Percentiles rank a stretch among this genome's conserved stretches.
These are phyloP conservation scores for Erysimum pusillum DNA, from an alignment of 441 rosid species.

Conservation along the genomic window DNA sequence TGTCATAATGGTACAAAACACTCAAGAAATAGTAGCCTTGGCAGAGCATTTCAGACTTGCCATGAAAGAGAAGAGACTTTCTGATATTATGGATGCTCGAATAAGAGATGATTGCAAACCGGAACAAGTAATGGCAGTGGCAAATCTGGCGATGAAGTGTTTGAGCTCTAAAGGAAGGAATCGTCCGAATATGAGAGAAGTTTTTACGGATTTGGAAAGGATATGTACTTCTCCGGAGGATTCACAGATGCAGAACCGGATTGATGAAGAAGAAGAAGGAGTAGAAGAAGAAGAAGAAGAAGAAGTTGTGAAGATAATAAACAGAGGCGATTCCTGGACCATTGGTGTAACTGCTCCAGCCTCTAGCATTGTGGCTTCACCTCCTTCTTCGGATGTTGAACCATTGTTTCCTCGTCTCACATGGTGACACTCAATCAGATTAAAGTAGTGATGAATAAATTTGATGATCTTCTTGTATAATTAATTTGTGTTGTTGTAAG, in stretches of 20 bases:
- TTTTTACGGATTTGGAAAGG: conserved; percentile 37
- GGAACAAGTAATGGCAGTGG: conserved; percentile 49
- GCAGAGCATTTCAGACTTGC: conserved; percentile 32
- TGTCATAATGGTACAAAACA: conserved; percentile 34
- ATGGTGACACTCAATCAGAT: conserved; percentile 19
- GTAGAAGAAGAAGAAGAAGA: conserved; percentile 16
- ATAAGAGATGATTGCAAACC: conserved; percentile 33
- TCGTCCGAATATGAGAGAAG: conserved; percentile 52
- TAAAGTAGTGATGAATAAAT: background rate
- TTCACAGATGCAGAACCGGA: background rate
- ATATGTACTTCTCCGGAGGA: conserved; percentile 19
- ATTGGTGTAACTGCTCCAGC: conserved; percentile 31
- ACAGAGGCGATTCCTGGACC: conserved; percentile 11
- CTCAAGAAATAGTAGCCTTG: conserved; percentile 11
- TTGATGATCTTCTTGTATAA: background rate
- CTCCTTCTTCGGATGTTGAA: conserved; percentile 29
- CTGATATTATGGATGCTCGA: conserved; percentile 39
- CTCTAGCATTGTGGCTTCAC: conserved; percentile 4
- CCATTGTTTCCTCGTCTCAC: conserved; percentile 38
- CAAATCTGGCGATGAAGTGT: conserved; percentile 46
- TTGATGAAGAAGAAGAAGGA: conserved; percentile 10
- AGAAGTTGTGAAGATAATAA: conserved; percentile 8
- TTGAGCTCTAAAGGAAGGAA: conserved; percentile 49
- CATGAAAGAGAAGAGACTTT: conserved; percentile 23
- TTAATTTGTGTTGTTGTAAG: background rate